phyloP scores from a whole-genome alignment of 495 filamentous ascomycete genomes.

The Podospora anserina region DNA sequence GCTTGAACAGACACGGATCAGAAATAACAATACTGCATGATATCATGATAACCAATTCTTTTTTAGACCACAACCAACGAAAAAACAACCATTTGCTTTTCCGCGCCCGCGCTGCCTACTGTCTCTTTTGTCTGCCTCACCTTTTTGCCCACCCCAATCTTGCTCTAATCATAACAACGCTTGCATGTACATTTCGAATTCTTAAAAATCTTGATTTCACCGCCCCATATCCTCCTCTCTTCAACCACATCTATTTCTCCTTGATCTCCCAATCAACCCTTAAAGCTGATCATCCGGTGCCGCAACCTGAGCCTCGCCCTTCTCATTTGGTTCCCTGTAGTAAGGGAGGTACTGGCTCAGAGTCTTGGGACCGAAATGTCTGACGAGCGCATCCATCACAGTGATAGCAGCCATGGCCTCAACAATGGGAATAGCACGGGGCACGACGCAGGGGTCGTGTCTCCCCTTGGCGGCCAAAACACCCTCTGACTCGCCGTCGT shows the following conservation, averaged over 20 bases:
- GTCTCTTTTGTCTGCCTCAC: not conserved
- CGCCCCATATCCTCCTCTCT: not conserved
- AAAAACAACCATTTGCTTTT: not conserved
- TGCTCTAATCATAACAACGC: not conserved
- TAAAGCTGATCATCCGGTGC: not conserved
- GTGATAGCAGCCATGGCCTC: slow-evolving; percentile 93
- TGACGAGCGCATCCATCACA: slow-evolving; percentile 62
- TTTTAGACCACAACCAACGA: not conserved
- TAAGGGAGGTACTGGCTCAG: not conserved
- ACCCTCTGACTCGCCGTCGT: slow-evolving; percentile 67
- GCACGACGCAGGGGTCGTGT: slow-evolving; percentile 94
- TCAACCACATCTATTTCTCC: not conserved
- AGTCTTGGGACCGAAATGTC: not conserved
- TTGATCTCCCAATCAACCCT: not conserved
- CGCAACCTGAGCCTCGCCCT: not conserved
- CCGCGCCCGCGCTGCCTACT: not conserved
- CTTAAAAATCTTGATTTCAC: not conserved
- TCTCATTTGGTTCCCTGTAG: not conserved
- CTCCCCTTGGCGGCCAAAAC: slow-evolving; percentile 88
- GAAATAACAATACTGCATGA: not conserved
- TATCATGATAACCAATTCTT: not conserved
- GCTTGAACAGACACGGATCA: not conserved
- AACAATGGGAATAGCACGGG: slow-evolving; percentile 90
- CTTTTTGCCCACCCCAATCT: not conserved
- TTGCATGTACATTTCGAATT: not conserved